These are phyloP conservation scores for Debaryomyces tyrocola DNA, from an alignment of 805 yeast species.

Conservation along the genomic window DNA sequence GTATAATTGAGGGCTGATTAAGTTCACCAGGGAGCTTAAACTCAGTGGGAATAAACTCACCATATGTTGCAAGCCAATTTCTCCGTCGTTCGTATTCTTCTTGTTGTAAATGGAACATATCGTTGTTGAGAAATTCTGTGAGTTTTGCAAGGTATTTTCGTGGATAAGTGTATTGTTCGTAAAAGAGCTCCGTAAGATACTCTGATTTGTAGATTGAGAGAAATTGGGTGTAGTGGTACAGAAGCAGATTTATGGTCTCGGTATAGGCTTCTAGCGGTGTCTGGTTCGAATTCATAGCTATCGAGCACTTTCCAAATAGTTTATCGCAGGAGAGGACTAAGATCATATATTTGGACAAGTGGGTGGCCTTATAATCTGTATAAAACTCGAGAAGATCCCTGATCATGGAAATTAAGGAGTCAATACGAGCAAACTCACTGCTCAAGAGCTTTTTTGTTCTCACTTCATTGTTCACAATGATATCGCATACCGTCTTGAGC, in stretches of 20 bases:
- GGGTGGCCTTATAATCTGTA: constrained; percentile 20
- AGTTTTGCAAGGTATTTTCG: constrained; percentile 29
- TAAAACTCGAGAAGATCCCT: constrained; percentile 16
- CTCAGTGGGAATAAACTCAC: constrained; percentile 41
- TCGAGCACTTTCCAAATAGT: constrained; percentile 9
- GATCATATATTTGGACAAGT: constrained; percentile 24
- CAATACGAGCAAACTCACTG: constrained; percentile 13
- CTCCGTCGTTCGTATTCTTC: constrained; percentile 35
- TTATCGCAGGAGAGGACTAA: constrained; percentile 18
- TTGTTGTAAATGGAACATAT: constrained; percentile 27
- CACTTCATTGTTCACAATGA: constrained; percentile 34
- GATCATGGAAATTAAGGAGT: constrained; percentile 12
- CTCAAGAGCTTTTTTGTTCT: constrained; percentile 25
- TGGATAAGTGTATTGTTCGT: constrained; percentile 40
- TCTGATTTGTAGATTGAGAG: constrained; percentile 31
- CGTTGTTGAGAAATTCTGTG: constrained; percentile 35
- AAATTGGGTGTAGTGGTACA: constrained; percentile 37
- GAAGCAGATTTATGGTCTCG: constrained; percentile 28
- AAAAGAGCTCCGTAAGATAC: constrained; percentile 38
- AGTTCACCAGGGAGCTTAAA: constrained; percentile 38
- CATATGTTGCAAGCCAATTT: constrained; percentile 38
- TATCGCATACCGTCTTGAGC: constrained; percentile 38
- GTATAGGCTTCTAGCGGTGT: constrained; percentile 19
- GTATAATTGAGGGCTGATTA: constrained; percentile 37
- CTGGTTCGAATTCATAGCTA: constrained; percentile 6